Conservation (phyloP, 805 yeast species). For the Metschnikowia cerradonensis region DNA sequence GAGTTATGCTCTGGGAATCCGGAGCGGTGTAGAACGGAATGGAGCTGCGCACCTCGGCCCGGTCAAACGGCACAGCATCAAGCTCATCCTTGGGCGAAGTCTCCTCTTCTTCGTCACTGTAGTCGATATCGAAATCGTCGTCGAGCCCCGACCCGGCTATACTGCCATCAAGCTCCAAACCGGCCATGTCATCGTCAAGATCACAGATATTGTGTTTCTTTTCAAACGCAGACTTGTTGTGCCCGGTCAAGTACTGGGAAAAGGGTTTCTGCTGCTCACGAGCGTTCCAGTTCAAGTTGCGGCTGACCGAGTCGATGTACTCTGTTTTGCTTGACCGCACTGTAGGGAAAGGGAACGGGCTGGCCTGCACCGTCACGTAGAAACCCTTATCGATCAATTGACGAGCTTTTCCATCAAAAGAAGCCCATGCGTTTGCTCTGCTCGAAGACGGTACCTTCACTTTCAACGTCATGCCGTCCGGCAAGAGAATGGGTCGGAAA, state of each 20-base stretch:
- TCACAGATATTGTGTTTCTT: constrained; percentile 21
- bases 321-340: constrained; percentile 71
- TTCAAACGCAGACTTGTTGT: constrained; percentile 36
- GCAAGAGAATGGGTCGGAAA: constrained; percentile 86
- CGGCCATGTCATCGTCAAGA: constrained; percentile 11
- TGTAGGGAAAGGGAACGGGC: constrained; percentile 92
- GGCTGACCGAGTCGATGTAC: constrained; percentile 77
- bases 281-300: constrained; percentile 90
- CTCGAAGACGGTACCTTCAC: constrained; percentile 77
- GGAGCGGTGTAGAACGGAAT: constrained; percentile 27
- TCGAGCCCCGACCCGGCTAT: constrained; percentile 12
- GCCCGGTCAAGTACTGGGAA: constrained; percentile 53
- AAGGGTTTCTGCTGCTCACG: constrained; percentile 86
- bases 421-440: constrained; percentile 92
- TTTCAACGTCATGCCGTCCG: constrained; percentile 85
- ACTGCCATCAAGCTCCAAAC: constrained; percentile 11
- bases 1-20: constrained; percentile 31
- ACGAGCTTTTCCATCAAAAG: constrained; percentile 90
- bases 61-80: not conserved
- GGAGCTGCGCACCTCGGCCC: constrained; percentile 20
- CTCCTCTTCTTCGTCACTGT: constrained; percentile 23
- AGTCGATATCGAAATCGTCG: constrained; percentile 36
- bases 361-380: constrained; percentile 78
- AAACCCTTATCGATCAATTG: constrained; percentile 80
- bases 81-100: constrained; percentile 5